Evolutionary conservation across 176 grass and related monocot genomes (phyloP), one percentile per base, ranked within the genome.

Genomic region (Carex parvula): DNA sequence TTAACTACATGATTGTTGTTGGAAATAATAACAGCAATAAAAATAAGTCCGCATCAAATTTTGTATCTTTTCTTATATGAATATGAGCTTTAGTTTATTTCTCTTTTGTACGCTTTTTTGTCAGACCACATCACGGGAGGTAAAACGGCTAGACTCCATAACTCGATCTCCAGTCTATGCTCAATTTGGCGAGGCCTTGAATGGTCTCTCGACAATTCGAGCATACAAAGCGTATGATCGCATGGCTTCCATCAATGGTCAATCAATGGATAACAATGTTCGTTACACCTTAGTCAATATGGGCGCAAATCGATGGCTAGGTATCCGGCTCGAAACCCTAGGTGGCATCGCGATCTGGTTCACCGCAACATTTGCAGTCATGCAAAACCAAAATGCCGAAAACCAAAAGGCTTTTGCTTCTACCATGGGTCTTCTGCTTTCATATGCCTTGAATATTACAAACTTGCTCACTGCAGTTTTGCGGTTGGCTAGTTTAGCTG

Each of bases 341-440:
- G 96, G 96, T 54, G 96, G 96, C 50, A 88, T 99, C 81, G 95
- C 95, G 90, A 95, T 99, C 70, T 99, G 93, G 93, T 93, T 99
- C 79, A 95, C 90, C 20, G 96, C 96, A 84, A 93, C 93, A 83
- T 95, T 99, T 89, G 96, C 96, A 56, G 96, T 99, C 29, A 89
- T 99, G 93, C 96, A 99, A 93, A 95, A 95, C 81, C 96, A 99
- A 81, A 90, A 89, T 64, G 89, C 96, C 55, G 89, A 95, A 16
- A 89, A 99, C 84, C 96, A 99, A 80, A 89, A 93, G 70, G 91
- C 91, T 24, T 94, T 99, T 89, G 96, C 96, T 26, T 99, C 96
- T 66, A 95, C 93, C 72, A 99, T 99, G 93, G 96, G 96, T 84
- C 88, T 99, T 60, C 91, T 99, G 46, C 93, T 99, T 83, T 90